phyloP scores from a whole-genome alignment of 2,329 filamentous ascomycete species.

The Neoarthrinium moseri region DNA sequence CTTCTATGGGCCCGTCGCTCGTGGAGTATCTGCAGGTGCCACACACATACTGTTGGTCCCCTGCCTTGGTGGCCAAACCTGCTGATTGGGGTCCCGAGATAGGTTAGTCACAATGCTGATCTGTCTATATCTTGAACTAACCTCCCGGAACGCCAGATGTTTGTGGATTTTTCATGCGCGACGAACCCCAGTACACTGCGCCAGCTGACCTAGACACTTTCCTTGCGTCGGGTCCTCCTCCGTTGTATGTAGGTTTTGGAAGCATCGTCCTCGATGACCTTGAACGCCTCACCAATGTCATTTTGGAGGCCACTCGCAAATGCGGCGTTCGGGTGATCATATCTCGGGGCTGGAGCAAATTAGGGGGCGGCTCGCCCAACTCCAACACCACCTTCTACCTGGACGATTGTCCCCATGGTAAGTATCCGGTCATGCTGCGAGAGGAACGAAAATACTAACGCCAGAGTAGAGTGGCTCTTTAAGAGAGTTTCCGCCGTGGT shows the following conservation, averaged over 20 bases:
- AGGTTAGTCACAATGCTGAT: neutral
- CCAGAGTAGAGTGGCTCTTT: conserved; percentile 49
- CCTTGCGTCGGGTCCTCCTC: conserved; percentile 36
- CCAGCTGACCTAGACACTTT: conserved; percentile 37
- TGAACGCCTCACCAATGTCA: conserved; percentile 32
- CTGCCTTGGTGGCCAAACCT: conserved; percentile 56
- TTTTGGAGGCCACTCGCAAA: conserved; percentile 38
- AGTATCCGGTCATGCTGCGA: neutral
- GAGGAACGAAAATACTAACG: neutral
- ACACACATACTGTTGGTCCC: conserved; percentile 66
- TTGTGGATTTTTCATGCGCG: conserved; percentile 44
- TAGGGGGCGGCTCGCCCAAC: conserved; percentile 10
- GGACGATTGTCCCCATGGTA: conserved; percentile 49
- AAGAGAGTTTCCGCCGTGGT: conserved; percentile 53
- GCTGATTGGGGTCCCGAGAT: conserved; percentile 56
- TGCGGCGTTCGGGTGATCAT: conserved; percentile 49
- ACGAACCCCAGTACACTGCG: conserved; percentile 33
- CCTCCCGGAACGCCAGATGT: conserved; percentile 17
- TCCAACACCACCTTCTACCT: conserved; percentile 41
- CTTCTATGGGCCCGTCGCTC: conserved; percentile 62
- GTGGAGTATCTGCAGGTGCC: conserved; percentile 56
- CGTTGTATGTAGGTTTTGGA: conserved; percentile 51
- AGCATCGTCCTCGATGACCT: conserved; percentile 49
- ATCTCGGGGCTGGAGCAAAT: conserved; percentile 31
- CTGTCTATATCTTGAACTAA: neutral